Conservation (phyloP, 164 flowering plant genomes). For the Platanus orientalis region DNA sequence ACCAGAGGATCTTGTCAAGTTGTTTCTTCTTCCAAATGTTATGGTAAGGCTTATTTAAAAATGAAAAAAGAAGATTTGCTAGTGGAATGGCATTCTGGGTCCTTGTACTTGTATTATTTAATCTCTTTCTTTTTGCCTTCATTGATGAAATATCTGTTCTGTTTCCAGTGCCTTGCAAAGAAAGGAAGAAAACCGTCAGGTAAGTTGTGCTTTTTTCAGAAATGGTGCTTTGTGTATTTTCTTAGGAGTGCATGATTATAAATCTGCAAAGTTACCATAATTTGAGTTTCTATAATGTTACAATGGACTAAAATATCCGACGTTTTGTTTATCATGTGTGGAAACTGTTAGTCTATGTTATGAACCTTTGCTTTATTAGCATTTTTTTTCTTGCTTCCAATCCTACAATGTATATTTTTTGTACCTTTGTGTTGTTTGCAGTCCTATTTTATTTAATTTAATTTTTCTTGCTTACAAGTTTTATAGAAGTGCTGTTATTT, state of each 20-base stretch:
- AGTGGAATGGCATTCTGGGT: neutral
- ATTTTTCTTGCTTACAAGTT: too few relatives aligned
- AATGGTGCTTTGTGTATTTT: neutral
- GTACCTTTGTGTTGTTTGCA: too few relatives aligned
- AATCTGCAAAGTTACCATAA: neutral
- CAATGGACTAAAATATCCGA: neutral
- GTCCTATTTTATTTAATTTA: too few relatives aligned
- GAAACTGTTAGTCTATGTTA: too few relatives aligned
- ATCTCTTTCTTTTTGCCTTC: slow-evolving; percentile 7
- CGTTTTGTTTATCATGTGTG: neutral
- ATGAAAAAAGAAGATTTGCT: neutral
- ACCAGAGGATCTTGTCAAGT: slow-evolving; percentile 90
- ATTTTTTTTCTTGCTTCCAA: neutral
- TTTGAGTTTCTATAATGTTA: neutral
- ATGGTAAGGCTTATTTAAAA: slow-evolving; percentile 43
- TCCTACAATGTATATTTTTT: too few relatives aligned
- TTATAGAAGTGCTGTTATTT: too few relatives aligned
- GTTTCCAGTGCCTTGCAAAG: slow-evolving; percentile 76
- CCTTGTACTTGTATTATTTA: neutral
- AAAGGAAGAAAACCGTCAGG: slow-evolving; percentile 47
- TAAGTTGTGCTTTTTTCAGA: slow-evolving; percentile 16
- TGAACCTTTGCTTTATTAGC: neutral
- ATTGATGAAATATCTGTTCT: slow-evolving; percentile 10
- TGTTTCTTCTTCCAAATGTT: slow-evolving; percentile 79
- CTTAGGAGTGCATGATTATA: neutral